phyloP scores from a whole-genome alignment of 306 rosid genomes.

The Dalbergia cultrata region DNA sequence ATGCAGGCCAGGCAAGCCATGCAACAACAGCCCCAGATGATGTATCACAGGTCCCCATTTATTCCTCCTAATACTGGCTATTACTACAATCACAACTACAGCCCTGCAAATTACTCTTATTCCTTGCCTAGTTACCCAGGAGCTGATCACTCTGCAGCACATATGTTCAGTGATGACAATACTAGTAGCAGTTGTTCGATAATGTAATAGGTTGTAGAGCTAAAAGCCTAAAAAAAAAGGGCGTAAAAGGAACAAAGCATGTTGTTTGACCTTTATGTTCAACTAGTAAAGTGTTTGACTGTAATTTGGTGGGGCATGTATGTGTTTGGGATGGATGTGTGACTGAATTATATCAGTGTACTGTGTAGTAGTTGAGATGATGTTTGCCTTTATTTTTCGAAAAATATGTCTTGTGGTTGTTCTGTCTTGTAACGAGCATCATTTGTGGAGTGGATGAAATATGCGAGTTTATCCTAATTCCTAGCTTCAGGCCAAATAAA shows the following conservation, averaged over 20 bases:
- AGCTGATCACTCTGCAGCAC: conserved; percentile 63
- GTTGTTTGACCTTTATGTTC: conserved; percentile 48
- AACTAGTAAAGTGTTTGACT: conserved; percentile 54
- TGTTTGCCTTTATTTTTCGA: conserved; percentile 41
- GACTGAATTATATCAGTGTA: conserved; percentile 43
- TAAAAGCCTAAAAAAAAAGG: not conserved
- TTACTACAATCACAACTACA: conserved; percentile 59
- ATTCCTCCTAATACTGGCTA: conserved; percentile 84
- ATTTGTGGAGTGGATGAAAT: conserved; percentile 5
- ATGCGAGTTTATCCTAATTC: conserved; percentile 17
- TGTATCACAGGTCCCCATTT: conserved; percentile 81
- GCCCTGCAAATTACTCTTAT: conserved; percentile 54
- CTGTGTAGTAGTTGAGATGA: conserved; percentile 43
- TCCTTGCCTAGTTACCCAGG: conserved; percentile 48
- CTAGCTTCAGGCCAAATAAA: not conserved
- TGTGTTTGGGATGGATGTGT: conserved; percentile 37
- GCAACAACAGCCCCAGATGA: conserved; percentile 85
- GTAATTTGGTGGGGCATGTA: conserved; percentile 45
- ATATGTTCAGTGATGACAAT: conserved; percentile 87
- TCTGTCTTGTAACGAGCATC: conserved; percentile 31
- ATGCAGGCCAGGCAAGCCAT: conserved; percentile 67
- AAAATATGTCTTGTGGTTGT: conserved; percentile 21
- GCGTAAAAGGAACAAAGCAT: conserved; percentile 6
- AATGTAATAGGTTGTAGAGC: conserved; percentile 65
- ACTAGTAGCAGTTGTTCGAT: conserved; percentile 76